Evolutionary conservation across 169 alveolate species (phyloP), one percentile per base, ranked within the genome.

Genomic region (Theileria annulata): DNA sequence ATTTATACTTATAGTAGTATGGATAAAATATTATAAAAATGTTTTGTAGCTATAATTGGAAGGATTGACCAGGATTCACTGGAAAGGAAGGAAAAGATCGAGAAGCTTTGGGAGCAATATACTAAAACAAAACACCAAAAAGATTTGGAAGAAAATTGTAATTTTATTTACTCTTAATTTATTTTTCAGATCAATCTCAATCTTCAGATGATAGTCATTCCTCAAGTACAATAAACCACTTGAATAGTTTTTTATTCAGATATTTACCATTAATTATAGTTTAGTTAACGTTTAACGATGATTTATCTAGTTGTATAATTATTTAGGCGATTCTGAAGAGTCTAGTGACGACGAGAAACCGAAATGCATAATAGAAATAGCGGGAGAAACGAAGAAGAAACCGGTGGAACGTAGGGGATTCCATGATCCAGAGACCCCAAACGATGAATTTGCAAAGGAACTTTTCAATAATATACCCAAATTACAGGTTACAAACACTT

Each of bases 331-430:
- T 13, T 82, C 89, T 15, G 89, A 71, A 3, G 73, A 75, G 42
- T 72, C 67, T 30, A 62, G 67, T 37, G 82, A 73, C 4, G 87
- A 79, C 15, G 89, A 74, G 2, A 33, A 23, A 66, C 84, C 86
- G 62, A 82, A 35, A 30, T 82, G 89, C 48, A 80, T 75, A 19
- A 82, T 82, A 15, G 86, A 74, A 75, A 82, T 82, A 17, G 89
- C 28, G 31, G 85, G 85, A 13, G 47, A 68, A 42, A 6, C 25
- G 4, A 62, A 62, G 31, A 56, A 56, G 35, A 71, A 59, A 30
- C 19, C 77, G 0, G 31, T 79, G 31, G 28, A 27, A 27, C 6
- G 74, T 10, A 33, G 77, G 31, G 79, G 79, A 23, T 48, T 51
- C 27, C 73, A 75, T 21, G 71, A 51, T 17, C 84, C 79, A 0